Evolutionary conservation across 768 basidiomycete genomes (phyloP).

Genomic region (Suillus variegatus): DNA sequence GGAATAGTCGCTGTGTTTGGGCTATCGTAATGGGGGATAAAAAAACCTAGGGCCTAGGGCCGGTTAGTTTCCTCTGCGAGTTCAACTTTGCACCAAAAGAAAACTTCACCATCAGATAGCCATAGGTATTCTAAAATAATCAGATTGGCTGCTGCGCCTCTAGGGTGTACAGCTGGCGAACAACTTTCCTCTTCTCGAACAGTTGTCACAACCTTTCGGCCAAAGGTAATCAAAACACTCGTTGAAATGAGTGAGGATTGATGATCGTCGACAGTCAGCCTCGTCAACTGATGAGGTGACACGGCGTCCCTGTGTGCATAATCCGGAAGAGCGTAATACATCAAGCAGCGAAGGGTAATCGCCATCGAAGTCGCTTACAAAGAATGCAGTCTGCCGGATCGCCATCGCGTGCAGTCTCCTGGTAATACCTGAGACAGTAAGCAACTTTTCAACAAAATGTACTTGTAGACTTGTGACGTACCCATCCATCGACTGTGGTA

Average conservation of each 20-base stretch:
- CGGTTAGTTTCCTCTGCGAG: no score
- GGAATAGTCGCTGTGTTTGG: no score
- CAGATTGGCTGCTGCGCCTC: conserved; percentile 56
- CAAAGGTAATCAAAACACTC: conserved; percentile 79
- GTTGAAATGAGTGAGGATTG: conserved; percentile 84
- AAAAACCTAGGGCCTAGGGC: no score
- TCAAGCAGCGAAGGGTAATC: background rate
- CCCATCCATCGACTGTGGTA: conserved; percentile 86
- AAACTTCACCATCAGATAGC: no score
- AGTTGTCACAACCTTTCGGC: conserved; percentile 80
- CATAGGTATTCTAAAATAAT: conserved; percentile 39
- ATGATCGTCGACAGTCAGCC: conserved; percentile 82
- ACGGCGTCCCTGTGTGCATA: conserved; percentile 76
- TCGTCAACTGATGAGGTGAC: conserved; percentile 60
- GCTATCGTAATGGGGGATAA: no score
- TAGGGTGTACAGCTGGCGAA: conserved; percentile 60
- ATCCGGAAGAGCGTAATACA: conserved; percentile 45
- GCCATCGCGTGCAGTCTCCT: conserved; percentile 96
- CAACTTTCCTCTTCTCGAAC: conserved; percentile 50
- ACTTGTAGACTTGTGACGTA: conserved; percentile 36
- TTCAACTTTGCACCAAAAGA: no score
- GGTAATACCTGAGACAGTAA: conserved; percentile 63
- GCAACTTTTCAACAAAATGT: conserved; percentile 12
- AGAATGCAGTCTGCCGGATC: conserved; percentile 81
- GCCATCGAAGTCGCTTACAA: conserved; percentile 51